Evolutionary conservation across 1,284 basidiomycete genomes (phyloP).

Genomic region (Rhodotorula sp.): DNA sequence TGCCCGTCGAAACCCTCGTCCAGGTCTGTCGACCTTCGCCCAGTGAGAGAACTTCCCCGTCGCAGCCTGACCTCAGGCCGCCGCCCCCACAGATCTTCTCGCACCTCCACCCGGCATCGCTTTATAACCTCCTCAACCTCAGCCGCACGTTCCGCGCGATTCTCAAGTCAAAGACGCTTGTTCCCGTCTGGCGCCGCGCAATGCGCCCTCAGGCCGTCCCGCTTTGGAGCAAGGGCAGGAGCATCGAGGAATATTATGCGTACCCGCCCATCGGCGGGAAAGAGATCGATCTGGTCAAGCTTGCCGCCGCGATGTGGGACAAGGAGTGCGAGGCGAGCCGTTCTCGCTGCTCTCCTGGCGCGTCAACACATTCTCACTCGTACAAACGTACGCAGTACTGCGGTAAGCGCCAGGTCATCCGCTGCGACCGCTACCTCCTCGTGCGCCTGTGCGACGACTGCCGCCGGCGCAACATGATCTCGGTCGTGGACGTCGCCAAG

Average conservation of each 20-base stretch:
- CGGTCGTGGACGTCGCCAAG: not conserved
- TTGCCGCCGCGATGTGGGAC: not conserved
- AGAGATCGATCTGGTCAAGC: not conserved
- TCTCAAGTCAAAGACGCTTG: not conserved
- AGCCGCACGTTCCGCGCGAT: not conserved
- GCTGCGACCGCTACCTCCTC: slow-evolving; percentile 2
- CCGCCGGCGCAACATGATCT: not conserved
- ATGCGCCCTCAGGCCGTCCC: not conserved
- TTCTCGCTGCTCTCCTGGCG: too few species aligned
- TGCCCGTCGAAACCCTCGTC: slow-evolving; percentile 3
- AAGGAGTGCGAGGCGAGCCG: slow-evolving; percentile 4
- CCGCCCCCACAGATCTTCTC: slow-evolving; percentile 17
- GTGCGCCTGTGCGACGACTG: not conserved
- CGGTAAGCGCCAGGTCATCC: not conserved
- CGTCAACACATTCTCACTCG: too few species aligned
- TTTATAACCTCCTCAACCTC: not conserved
- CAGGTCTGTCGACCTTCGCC: not conserved
- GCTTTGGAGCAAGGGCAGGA: not conserved
- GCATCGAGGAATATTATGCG: too few species aligned
- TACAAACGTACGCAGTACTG: not conserved
- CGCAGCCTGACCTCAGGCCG: too few species aligned
- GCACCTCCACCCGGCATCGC: slow-evolving; percentile 4
- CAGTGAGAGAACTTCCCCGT: not conserved
- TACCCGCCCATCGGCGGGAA: not conserved
- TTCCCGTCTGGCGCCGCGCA: not conserved